Evolutionary conservation across 257 asterid genomes (phyloP).

Genomic region (Scutellaria baicalensis): DNA sequence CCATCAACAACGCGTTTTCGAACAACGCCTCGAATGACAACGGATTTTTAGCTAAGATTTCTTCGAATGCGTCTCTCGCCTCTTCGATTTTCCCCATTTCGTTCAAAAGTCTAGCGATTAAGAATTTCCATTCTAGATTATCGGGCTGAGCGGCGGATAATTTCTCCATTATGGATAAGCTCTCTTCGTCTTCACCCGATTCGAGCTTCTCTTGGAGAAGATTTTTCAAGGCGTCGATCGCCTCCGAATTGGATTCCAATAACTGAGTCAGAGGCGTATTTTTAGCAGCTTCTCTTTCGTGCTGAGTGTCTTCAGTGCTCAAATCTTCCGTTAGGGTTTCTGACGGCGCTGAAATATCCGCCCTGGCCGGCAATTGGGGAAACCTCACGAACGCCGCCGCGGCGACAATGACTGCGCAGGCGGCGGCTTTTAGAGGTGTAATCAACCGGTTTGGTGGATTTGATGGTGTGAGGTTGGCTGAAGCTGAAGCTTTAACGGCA

Average conservation of each 20-base stretch:
- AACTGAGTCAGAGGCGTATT: conserved; percentile 39
- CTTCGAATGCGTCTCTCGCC: conserved; percentile 54
- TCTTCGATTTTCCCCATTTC: conserved; percentile 59
- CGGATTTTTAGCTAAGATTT: conserved; percentile 41
- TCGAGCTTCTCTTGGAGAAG: conserved; percentile 65
- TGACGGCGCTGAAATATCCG: conserved; percentile 26
- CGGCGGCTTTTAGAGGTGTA: conserved; percentile 42
- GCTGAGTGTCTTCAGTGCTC: background rate
- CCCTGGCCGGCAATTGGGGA: conserved; percentile 17
- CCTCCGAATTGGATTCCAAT: conserved; percentile 45
- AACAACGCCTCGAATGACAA: conserved; percentile 59
- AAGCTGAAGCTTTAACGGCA: conserved; percentile 22
- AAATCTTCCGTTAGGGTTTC: conserved; percentile 27
- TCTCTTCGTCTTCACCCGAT: conserved; percentile 60
- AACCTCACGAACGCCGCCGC: conserved; percentile 47
- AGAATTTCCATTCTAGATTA: conserved; percentile 55
- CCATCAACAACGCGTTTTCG: conserved; percentile 79
- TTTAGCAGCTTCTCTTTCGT: conserved; percentile 8
- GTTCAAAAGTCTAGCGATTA: conserved; percentile 53
- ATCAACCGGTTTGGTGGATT: conserved; percentile 13
- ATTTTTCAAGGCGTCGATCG: conserved; percentile 41
- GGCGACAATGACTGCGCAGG: conserved; percentile 42
- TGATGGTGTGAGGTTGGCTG: conserved; percentile 10
- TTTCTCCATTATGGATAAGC: conserved; percentile 41
- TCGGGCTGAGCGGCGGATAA: conserved; percentile 62